These are phyloP conservation scores for Phellopilus nigrolimitatus DNA, from an alignment of 1,284 basidiomycete genomes.

Conservation along the genomic window DNA sequence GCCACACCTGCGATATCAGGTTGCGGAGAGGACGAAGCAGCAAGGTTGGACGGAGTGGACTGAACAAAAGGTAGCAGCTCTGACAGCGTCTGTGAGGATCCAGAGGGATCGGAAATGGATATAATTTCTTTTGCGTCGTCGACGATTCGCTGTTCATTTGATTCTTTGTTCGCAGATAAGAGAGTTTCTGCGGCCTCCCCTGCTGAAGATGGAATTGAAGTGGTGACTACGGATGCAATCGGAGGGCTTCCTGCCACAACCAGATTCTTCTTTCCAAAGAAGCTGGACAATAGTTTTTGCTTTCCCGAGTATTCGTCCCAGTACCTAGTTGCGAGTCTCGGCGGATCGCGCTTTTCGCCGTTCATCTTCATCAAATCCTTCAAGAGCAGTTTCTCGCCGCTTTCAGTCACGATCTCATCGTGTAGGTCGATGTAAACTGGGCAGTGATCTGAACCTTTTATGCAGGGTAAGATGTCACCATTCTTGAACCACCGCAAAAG, in stretches of 20 bases:
- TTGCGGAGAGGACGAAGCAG: background rate
- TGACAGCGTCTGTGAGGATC: background rate
- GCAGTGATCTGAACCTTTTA: constrained; percentile 96
- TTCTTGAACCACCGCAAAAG: constrained; percentile 88
- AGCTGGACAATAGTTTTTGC: constrained; percentile 73
- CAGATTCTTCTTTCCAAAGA: constrained; percentile 58
- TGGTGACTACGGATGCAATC: too few relatives aligned
- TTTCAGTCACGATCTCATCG: constrained; percentile 63
- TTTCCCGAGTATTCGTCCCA: constrained; percentile 85
- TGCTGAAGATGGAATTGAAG: too few relatives aligned
- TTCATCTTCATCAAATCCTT: constrained; percentile 43
- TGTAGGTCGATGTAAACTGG: constrained; percentile 89
- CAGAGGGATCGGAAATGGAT: background rate
- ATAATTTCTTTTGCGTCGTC: too few relatives aligned
- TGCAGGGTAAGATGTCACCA: constrained; percentile 80
- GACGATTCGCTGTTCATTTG: too few relatives aligned
- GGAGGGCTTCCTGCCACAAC: too few relatives aligned
- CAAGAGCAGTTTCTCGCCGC: constrained; percentile 52
- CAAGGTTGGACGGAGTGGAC: constrained; percentile 7
- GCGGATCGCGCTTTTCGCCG: constrained; percentile 40
- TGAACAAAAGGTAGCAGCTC: background rate
- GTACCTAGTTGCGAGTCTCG: constrained; percentile 72
- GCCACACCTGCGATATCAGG: constrained; percentile 22
- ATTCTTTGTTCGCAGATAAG: too few relatives aligned
- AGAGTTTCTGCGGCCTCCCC: too few relatives aligned